These are phyloP conservation scores for Cyberlindnera americana DNA, from an alignment of 805 yeast genomes.

Conservation along the genomic window DNA sequence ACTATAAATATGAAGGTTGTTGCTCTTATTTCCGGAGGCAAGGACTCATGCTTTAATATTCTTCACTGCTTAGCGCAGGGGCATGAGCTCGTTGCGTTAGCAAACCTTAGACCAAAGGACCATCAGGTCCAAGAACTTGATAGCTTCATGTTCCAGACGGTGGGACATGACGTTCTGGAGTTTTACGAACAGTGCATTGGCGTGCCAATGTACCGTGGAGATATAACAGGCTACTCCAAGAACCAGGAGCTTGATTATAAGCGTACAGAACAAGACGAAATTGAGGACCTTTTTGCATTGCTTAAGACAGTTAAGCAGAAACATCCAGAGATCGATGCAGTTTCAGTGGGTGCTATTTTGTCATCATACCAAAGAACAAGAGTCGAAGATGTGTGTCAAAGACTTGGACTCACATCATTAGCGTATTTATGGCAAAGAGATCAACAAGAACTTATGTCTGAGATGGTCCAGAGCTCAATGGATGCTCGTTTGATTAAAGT, in stretches of 20 bases:
- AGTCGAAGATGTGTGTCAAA: conserved; percentile 84
- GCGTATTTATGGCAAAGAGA: conserved; percentile 89
- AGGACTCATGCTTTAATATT: conserved; percentile 89
- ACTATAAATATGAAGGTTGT: conserved; percentile 91
- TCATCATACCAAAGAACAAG: conserved; percentile 94
- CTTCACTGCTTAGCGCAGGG: conserved; percentile 82
- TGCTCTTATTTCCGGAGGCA: conserved; percentile 92
- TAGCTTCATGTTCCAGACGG: conserved; percentile 97
- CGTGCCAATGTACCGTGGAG: conserved; percentile 72
- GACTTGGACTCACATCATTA: conserved; percentile 65
- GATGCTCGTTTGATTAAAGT: conserved; percentile 90
- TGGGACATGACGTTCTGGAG: conserved; percentile 78
- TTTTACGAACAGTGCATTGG: conserved; percentile 67
- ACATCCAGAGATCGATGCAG: conserved; percentile 77
- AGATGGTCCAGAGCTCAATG: conserved; percentile 61
- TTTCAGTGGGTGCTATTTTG: conserved; percentile 92
- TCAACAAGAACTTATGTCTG: conserved; percentile 74
- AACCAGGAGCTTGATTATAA: conserved; percentile 68
- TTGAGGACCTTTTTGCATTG: conserved; percentile 71
- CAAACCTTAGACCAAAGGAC: conserved; percentile 69
- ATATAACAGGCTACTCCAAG: conserved; percentile 59
- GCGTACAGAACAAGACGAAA: conserved; percentile 73
- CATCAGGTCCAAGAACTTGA: conserved; percentile 66
- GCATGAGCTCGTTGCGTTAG: conserved; percentile 82
- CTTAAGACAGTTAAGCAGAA: conserved; percentile 42